Percentiles rank a stretch among this genome's conserved stretches.
phyloP scores from a whole-genome alignment of 306 rosid species.

The Medicago ruthenica region DNA sequence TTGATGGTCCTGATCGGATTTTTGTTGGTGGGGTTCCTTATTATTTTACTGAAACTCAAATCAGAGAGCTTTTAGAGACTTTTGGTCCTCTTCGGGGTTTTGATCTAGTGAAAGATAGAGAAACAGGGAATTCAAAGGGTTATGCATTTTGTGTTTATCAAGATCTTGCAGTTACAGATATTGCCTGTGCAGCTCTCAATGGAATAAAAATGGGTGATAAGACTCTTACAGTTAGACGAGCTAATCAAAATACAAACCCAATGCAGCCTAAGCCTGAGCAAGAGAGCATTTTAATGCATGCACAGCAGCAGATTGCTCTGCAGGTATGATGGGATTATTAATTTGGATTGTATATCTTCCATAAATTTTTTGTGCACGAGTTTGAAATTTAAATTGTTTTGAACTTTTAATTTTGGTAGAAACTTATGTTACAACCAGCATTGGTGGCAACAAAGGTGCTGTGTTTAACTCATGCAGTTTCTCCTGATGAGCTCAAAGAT shows the following conservation, averaged over 20 bases:
- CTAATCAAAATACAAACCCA: conserved; percentile 87
- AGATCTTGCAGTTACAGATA: conserved; percentile 98
- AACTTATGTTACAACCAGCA: conserved; percentile 86
- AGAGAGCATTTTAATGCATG: conserved; percentile 89
- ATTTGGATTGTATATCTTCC: background rate
- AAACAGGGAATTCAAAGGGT: conserved; percentile 98
- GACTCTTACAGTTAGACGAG: conserved; percentile 97
- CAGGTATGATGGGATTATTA: conserved; percentile 62
- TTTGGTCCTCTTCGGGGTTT: conserved; percentile 98
- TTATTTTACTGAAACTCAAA: conserved; percentile 94
- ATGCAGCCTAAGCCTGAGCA: conserved; percentile 94
- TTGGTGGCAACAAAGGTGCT: conserved; percentile 81
- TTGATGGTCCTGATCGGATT: conserved; percentile 99
- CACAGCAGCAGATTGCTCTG: conserved; percentile 96
- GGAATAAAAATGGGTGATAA: conserved; percentile 99
- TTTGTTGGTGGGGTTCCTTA: conserved; percentile 99
- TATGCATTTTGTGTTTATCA: conserved; percentile 99
- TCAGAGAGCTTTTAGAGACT: conserved; percentile 92
- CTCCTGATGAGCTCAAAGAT: conserved; percentile 88
- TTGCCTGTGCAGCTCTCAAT: conserved; percentile 97
- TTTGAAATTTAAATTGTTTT: conserved; percentile 13
- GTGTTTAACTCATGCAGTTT: conserved; percentile 82
- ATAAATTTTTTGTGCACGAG: background rate
- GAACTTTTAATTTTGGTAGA: conserved; percentile 53
- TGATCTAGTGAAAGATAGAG: conserved; percentile 97